These are phyloP conservation scores for Botrytis elliptica DNA, from an alignment of 2,329 filamentous ascomycete genomes.

Conservation along the genomic window DNA sequence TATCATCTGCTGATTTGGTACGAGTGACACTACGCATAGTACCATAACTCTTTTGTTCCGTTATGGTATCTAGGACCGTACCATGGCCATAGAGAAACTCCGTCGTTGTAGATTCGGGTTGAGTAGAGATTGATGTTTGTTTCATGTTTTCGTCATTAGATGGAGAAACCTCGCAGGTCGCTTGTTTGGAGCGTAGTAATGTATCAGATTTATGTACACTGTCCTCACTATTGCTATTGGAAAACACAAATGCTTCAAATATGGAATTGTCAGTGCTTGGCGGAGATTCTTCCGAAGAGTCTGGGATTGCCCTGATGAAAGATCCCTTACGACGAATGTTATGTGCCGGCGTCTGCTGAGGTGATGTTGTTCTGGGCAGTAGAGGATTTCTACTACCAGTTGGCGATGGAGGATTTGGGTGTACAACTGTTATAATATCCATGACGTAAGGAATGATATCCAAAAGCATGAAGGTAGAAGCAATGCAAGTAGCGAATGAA, in stretches of 20 bases:
- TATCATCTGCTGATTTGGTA: slow-evolving; percentile 34
- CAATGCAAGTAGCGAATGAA: slow-evolving; percentile 11
- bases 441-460: slow-evolving; percentile 27
- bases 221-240: slow-evolving; percentile 38
- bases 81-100: slow-evolving; percentile 44
- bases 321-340: slow-evolving; percentile 39
- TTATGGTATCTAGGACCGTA: slow-evolving; percentile 43
- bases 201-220: slow-evolving; percentile 28
- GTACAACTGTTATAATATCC: slow-evolving; percentile 25
- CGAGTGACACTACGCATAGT: slow-evolving; percentile 38
- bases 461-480: slow-evolving; percentile 22
- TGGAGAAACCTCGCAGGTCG: background rate
- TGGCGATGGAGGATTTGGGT: slow-evolving; percentile 18
- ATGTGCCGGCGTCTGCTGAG: slow-evolving; percentile 27
- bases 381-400: slow-evolving; percentile 26
- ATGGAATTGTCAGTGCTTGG: slow-evolving; percentile 41
- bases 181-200: slow-evolving; percentile 12
- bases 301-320: slow-evolving; percentile 31
- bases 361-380: slow-evolving; percentile 22
- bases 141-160: slow-evolving; percentile 19
- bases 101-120: background rate
- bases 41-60: slow-evolving; percentile 43
- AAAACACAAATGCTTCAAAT: slow-evolving; percentile 42
- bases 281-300: slow-evolving; percentile 42
- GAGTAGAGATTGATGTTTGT: slow-evolving; percentile 13